Evolutionary conservation across 176 grass and related monocot genomes (phyloP).

Genomic region (Oryza glaberrima): DNA sequence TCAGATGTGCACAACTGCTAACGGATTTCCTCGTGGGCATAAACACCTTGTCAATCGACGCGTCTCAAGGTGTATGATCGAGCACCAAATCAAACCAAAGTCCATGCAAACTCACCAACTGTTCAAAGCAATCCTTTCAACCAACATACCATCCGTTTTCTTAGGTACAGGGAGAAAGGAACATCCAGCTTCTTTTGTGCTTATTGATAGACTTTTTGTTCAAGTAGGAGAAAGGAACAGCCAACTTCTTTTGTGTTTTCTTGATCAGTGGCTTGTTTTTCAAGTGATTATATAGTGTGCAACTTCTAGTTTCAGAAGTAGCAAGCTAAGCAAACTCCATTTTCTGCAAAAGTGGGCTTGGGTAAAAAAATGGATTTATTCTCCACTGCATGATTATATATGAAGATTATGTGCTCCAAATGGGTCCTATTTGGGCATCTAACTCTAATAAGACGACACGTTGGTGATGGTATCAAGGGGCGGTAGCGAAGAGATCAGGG

Average conservation of each 20-base stretch:
- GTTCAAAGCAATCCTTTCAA: neutral
- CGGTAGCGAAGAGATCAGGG: too few species aligned
- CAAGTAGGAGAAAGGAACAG: neutral
- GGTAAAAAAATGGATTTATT: neutral
- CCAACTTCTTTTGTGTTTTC: neutral
- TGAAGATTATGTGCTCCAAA: neutral
- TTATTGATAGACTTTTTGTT: neutral
- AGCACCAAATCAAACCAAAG: neutral
- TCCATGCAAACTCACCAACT: too few species aligned
- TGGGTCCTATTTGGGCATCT: neutral
- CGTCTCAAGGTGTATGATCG: neutral
- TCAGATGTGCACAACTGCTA: conserved; percentile 17
- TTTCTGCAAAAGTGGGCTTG: too few species aligned
- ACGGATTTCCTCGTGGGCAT: conserved; percentile 20
- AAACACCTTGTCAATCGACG: neutral
- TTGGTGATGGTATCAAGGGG: too few species aligned
- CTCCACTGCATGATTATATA: neutral
- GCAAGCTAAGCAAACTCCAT: neutral
- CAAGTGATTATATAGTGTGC: neutral
- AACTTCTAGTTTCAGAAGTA: too few species aligned
- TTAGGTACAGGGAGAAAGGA: neutral
- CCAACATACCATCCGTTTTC: too few species aligned
- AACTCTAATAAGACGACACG: neutral
- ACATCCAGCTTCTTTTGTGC: neutral
- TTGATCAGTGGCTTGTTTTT: neutral